These are phyloP conservation scores for Silene noctiflora DNA, from an alignment of 179 eudicot species.

Conservation along the genomic window DNA sequence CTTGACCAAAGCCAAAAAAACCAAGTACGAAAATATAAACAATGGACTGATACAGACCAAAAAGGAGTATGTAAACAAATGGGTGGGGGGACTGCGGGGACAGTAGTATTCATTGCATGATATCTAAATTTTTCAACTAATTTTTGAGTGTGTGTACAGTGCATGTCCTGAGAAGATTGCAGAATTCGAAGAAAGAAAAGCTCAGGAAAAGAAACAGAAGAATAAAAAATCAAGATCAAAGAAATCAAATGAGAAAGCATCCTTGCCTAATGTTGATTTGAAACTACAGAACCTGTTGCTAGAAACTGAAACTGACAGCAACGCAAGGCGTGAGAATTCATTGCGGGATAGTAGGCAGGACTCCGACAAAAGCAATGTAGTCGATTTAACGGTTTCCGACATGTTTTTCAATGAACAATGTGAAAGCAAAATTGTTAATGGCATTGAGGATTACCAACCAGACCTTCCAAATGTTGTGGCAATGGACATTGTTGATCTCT, in stretches of 20 bases:
- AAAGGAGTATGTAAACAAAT: no score
- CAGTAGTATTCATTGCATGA: no score
- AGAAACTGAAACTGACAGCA: slow-evolving; percentile 42
- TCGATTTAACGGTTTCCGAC: slow-evolving; percentile 26
- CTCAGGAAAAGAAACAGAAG: slow-evolving; percentile 53
- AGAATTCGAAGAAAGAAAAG: slow-evolving; percentile 64
- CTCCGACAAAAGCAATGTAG: slow-evolving; percentile 21
- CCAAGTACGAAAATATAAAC: no score
- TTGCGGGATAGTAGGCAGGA: not conserved
- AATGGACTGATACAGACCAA: no score
- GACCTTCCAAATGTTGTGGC: slow-evolving; percentile 18
- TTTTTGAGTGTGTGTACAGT: slow-evolving; percentile 30
- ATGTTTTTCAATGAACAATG: not conserved
- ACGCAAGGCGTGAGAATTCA: slow-evolving; percentile 12
- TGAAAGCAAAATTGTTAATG: slow-evolving; percentile 6
- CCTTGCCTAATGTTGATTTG: slow-evolving; percentile 43
- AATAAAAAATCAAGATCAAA: slow-evolving; percentile 44
- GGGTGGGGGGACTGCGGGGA: no score
- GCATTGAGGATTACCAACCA: slow-evolving; percentile 8
- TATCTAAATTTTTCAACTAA: no score
- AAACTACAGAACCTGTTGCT: slow-evolving; percentile 59
- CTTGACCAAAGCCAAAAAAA: no score
- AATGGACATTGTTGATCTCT: slow-evolving; percentile 55
- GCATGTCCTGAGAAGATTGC: slow-evolving; percentile 88
- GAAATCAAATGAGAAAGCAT: slow-evolving; percentile 35